Evolutionary conservation across 768 basidiomycete species (phyloP), one percentile per base, ranked within the genome.

Genomic region (Tubosaeta brunneosetosa): DNA sequence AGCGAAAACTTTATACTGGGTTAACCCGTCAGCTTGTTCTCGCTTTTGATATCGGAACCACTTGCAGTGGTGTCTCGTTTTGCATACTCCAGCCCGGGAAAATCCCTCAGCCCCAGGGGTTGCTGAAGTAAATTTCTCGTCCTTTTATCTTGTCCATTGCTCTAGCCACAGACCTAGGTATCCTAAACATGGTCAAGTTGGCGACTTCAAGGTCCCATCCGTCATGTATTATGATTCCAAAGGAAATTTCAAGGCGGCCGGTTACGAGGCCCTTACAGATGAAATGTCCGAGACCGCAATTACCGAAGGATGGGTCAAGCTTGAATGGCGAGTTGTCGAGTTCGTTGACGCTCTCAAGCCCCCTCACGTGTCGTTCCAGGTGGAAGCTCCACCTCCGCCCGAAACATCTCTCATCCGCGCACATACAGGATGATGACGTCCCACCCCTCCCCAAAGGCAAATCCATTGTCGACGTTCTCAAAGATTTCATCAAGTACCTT

Each of bases 401-500:
- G 1, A 70, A 61, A 43, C 53, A 70, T 27, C 44, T 71, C 19
- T 46, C 52, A 3, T 53, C 66, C 8, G 42, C 56, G 3, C 62
- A 67, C 48, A 62, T 61, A 48, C 57, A 57, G 22, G 62, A 69
- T n/a, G 48, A 57, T 9, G 66, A 69, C 9, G 61, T 77, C 8
- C 71, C 73, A 1, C 66, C 70, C 1, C 67, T 80, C 3, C 79
- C 78, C 1, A 31, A 22, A 1, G 66, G 67, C 11, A 78, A 75
- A 60, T 62, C 70, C 22, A 59, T 65, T 1, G 55, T 71, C 11
- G 60, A 71, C 3, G 66, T 80, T n/a, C 69, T 80, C 16, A 66
- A 66, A 14, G 77, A 80, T 52, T 77, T 75, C 51, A 59, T 80
- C 33, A 34, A 44, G 8, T 80, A 79, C 43, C 65, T 83, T 0